Conservation (phyloP, 805 yeast genomes). For the Candida quercuum region DNA sequence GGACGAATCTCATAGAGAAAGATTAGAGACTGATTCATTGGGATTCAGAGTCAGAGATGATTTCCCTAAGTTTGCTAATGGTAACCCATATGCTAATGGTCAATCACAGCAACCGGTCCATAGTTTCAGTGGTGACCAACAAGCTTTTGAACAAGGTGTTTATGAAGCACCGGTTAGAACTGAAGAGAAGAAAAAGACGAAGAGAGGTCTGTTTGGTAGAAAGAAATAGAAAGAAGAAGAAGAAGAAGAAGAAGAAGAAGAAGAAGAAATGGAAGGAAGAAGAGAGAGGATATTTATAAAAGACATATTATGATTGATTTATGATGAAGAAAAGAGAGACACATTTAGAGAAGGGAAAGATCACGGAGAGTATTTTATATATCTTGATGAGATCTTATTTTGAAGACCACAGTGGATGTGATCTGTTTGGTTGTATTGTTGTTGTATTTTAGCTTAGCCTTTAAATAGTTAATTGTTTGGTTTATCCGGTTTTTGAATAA, state of each 20-base stretch:
- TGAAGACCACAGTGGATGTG: too few species aligned
- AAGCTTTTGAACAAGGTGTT: constrained; percentile 49
- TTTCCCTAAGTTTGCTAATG: constrained; percentile 50
- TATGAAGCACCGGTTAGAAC: constrained; percentile 48
- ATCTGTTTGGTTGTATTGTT: too few species aligned
- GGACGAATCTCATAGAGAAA: constrained; percentile 72
- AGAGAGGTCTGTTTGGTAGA: constrained; percentile 76
- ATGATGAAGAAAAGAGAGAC: too few species aligned
- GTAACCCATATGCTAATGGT: constrained; percentile 33
- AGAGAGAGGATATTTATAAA: neutral
- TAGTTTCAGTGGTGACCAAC: constrained; percentile 26
- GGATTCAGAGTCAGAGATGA: constrained; percentile 85
- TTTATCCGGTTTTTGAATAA: too few species aligned
- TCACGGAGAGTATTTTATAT: too few species aligned
- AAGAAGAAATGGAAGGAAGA: constrained; percentile 50
- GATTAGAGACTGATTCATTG: constrained; percentile 67
- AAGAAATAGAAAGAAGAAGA: constrained; percentile 38
- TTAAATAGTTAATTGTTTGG: too few species aligned
- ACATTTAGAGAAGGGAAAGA: too few species aligned
- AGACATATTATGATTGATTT: neutral
- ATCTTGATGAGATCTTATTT: too few species aligned
- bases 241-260: constrained; percentile 41
- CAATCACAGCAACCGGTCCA: constrained; percentile 17
- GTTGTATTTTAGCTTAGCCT: too few species aligned
- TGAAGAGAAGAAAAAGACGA: constrained; percentile 56